Evolutionary conservation across 2,329 filamentous ascomycete genomes (phyloP).

Genomic region (Macroventuria anomochaeta): DNA sequence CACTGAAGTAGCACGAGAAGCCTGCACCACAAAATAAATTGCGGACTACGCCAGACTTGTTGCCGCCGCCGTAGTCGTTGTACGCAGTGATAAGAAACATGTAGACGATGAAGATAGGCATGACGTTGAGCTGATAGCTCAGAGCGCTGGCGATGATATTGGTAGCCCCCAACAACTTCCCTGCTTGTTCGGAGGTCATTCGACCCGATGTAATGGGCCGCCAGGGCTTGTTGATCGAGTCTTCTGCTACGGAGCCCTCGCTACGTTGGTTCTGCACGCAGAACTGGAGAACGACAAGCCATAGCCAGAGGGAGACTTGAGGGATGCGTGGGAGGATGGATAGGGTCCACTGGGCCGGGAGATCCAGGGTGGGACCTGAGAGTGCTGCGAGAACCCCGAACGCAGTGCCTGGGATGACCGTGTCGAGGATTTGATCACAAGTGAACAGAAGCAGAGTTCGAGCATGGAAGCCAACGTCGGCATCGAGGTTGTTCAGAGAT

Average conservation of each 20-base stretch:
- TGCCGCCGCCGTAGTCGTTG: constrained; percentile 40
- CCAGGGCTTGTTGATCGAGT: constrained; percentile 53
- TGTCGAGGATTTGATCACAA: constrained; percentile 13
- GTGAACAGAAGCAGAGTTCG: constrained; percentile 2
- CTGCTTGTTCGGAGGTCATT: constrained; percentile 28
- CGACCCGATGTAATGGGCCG: constrained; percentile 36
- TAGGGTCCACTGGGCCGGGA: constrained; percentile 11
- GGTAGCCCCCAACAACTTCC: constrained; percentile 15
- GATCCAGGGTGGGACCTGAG: constrained; percentile 13
- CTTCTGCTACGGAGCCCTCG: constrained; percentile 45
- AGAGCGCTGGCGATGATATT: constrained; percentile 1
- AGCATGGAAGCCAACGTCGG: not conserved
- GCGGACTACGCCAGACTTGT: constrained; percentile 34
- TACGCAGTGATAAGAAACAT: constrained; percentile 32
- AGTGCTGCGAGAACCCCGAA: constrained; percentile 18
- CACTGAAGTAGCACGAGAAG: constrained; percentile 36
- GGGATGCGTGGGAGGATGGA: constrained; percentile 12
- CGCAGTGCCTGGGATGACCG: constrained; percentile 20
- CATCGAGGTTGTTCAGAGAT: not conserved
- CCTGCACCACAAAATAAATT: constrained; percentile 43
- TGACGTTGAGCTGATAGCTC: constrained; percentile 15
- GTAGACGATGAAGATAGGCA: constrained; percentile 26
- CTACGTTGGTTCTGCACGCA: constrained; percentile 50
- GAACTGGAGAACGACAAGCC: constrained; percentile 51
- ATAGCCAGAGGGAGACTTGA: constrained; percentile 28